Base-by-base conservation (phyloP, 371 early-diverging fungal genomes). In the Mortierella sp. region DNA sequence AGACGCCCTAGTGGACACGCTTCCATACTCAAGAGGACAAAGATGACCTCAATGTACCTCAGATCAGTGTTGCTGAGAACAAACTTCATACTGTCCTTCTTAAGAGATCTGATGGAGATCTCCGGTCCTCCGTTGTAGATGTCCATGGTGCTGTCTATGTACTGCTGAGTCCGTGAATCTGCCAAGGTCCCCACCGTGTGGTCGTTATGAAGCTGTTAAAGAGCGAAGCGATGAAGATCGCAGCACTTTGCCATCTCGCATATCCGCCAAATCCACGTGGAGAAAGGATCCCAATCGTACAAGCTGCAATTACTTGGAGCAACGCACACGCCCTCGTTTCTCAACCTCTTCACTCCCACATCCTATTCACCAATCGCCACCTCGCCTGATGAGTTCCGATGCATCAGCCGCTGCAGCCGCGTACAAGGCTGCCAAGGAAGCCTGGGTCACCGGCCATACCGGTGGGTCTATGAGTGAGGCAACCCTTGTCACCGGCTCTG, bases 1-100 rank as follows among this genome's bases (percentile, higher is more conserved):
- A n/a, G n/a, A n/a, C n/a, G n/a, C n/a, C n/a, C n/a, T n/a, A n/a
- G n/a, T n/a, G n/a, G n/a, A n/a, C n/a, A n/a, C n/a, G n/a, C n/a
- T n/a, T n/a, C n/a, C n/a, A n/a, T 39, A 14, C 39, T 39, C 39
- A 39, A 14, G 14, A 8, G 7, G 39, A 80, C 31, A 16, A 2
- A 50, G 28, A 50, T 21, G 5, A 47, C 21, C 24, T n/a, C 30
- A 58, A 21, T 19, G 39, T 84, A 87, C 90, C 92, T 91, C 56
- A 94, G 82, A 74, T 93, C 92, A 34, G 91, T 89, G 72, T 93
- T 91, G 72, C 88, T 88, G 18, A 94, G 79, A 27, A 91, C 88
- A 64, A 94, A 94, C 59, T 86, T 85, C 39, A 94, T 87, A 26
- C 83, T 82, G 74, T 88, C 90, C 58, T 87, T 87, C 54, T 87